A percentile compares a stretch with the other conserved stretches of the same genome.
Conservation (phyloP, 164 flowering plant species). For the Tetracentron sinense region DNA sequence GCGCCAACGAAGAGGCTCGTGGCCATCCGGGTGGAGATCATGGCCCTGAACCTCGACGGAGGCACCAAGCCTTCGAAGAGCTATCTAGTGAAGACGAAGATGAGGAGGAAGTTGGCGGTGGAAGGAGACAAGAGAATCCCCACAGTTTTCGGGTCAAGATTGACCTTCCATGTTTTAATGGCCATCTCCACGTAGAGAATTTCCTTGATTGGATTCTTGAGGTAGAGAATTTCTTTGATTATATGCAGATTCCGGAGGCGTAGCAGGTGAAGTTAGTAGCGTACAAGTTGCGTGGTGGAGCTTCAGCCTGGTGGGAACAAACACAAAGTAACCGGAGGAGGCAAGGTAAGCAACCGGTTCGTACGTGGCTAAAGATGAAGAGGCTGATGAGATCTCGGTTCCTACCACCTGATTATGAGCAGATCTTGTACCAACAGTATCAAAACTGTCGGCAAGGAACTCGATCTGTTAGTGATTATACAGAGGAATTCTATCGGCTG, state of each 20-base stretch:
- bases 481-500: not conserved
- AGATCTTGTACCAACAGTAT: not conserved
- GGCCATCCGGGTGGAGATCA: no score
- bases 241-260: not conserved
- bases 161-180: no score
- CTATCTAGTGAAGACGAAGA: no score
- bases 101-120: no score
- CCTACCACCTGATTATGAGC: constrained; percentile 9
- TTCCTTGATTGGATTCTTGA: constrained; percentile 3
- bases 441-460: not conserved
- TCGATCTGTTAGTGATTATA: not conserved
- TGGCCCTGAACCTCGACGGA: no score
- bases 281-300: constrained; percentile 7
- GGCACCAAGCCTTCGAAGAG: no score
- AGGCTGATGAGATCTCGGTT: not conserved
- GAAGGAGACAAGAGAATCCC: no score
- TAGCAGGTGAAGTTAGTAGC: not conserved
- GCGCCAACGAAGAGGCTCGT: no score
- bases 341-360: not conserved
- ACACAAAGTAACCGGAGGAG: no score
- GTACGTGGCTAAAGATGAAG: constrained; percentile 2
- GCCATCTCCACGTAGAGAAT: no score
- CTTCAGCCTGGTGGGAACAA: not conserved
- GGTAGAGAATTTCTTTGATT: constrained; percentile 3
- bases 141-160: no score